Conservation (phyloP, 2,329 filamentous ascomycete species). For the Diaporthe citri region DNA sequence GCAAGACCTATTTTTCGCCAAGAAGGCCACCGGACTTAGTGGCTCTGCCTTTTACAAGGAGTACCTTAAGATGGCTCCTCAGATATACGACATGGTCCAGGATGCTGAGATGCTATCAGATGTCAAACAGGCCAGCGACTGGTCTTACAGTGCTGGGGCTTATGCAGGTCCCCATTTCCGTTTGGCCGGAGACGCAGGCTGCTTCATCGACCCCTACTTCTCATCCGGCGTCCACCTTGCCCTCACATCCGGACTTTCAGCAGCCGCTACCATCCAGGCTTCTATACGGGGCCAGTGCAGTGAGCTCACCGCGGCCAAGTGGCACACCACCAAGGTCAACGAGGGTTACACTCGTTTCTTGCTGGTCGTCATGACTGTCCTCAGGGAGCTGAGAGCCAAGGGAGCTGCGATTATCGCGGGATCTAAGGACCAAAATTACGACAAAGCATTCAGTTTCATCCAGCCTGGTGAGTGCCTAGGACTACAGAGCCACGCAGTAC, state of each 20-base stretch:
- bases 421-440: not conserved
- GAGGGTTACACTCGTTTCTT: slow-evolving; percentile 63
- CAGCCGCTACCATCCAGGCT: slow-evolving; percentile 59
- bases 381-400: not conserved
- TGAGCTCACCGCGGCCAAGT: slow-evolving; percentile 52
- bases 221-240: slow-evolving; percentile 63
- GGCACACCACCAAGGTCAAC: slow-evolving; percentile 59
- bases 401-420: not conserved
- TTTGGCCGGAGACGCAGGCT: slow-evolving; percentile 60
- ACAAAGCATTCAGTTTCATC: slow-evolving; percentile 2
- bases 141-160: slow-evolving; percentile 56
- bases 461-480: not conserved
- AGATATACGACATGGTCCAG: not conserved
- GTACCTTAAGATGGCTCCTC: not conserved
- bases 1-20: slow-evolving; percentile 51
- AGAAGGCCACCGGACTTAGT: slow-evolving; percentile 38
- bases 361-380: slow-evolving; percentile 52
- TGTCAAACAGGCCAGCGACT: slow-evolving; percentile 60
- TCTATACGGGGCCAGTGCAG: slow-evolving; percentile 52
- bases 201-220: slow-evolving; percentile 64
- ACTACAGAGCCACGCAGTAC: not conserved
- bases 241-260: slow-evolving; percentile 57
- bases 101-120: slow-evolving; percentile 30
- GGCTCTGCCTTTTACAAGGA: slow-evolving; percentile 16
- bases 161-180: slow-evolving; percentile 57